These are phyloP conservation scores for Ascosphaera apis DNA, from an alignment of 2,329 filamentous ascomycete genomes.

Conservation along the genomic window DNA sequence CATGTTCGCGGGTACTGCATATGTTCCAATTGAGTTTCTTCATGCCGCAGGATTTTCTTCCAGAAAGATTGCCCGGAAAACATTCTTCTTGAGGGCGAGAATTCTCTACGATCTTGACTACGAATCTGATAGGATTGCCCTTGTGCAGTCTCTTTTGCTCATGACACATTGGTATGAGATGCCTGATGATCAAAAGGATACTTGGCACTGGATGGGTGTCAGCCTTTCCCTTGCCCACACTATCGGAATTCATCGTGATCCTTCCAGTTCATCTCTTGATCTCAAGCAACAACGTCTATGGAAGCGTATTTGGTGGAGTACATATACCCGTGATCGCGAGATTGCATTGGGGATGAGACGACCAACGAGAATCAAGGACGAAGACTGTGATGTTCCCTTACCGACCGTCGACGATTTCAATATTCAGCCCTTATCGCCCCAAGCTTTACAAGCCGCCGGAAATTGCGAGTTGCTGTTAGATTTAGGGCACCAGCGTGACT, in stretches of 20 bases:
- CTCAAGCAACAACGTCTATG: conserved; percentile 54
- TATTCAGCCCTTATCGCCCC: conserved; percentile 41
- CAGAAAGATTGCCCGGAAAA: conserved; percentile 61
- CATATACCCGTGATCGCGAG: conserved; percentile 81
- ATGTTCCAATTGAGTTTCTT: conserved; percentile 59
- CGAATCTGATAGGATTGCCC: conserved; percentile 65
- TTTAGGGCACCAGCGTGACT: conserved; percentile 46
- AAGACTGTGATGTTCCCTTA: conserved; percentile 88
- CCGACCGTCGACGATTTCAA: conserved; percentile 69
- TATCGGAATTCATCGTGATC: conserved; percentile 77
- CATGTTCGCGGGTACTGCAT: conserved; percentile 82
- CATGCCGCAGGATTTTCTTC: conserved; percentile 53
- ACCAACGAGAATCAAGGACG: conserved; percentile 75
- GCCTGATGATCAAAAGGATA: conserved; percentile 90
- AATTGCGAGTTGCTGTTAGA: conserved; percentile 52
- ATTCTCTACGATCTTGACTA: conserved; percentile 92
- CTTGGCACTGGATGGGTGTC: conserved; percentile 97
- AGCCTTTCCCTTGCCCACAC: conserved; percentile 83
- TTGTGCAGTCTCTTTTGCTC: conserved; percentile 69
- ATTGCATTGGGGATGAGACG: conserved; percentile 86
- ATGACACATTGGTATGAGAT: conserved; percentile 98
- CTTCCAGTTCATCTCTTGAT: conserved; percentile 53
- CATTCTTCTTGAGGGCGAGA: conserved; percentile 73
- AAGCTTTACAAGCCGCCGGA: conserved; percentile 42
- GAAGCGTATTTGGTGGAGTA: conserved; percentile 97